Evolutionary conservation across 177 flowering plant genomes (phyloP).

Genomic region (Tripterygium wilfordii): DNA sequence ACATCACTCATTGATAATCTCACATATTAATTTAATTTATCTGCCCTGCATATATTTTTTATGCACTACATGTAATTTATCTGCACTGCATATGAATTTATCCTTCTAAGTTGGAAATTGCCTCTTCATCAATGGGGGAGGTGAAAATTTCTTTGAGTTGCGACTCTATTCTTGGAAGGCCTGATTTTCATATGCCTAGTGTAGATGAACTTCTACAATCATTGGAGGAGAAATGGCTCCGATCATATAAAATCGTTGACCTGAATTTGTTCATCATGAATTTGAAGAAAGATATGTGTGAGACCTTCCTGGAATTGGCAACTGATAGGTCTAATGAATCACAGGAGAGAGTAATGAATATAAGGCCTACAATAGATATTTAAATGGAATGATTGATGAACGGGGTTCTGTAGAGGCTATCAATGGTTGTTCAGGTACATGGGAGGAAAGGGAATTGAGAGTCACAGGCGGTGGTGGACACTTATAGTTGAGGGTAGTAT

Average conservation of each 20-base stretch:
- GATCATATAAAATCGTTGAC: slow-evolving; percentile 35
- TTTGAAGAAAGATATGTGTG: slow-evolving; percentile 50
- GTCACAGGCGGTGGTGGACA: slow-evolving; percentile 1
- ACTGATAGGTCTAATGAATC: slow-evolving; percentile 26
- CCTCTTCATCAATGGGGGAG: slow-evolving; percentile 45
- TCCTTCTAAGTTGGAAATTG: slow-evolving; percentile 28
- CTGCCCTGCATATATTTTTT: no score
- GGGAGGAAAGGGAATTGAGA: slow-evolving; percentile 5
- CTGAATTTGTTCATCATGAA: slow-evolving; percentile 45
- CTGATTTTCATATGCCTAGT: slow-evolving; percentile 40
- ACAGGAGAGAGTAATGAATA: slow-evolving; percentile 20
- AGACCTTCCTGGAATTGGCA: slow-evolving; percentile 48
- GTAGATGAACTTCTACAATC: slow-evolving; percentile 32
- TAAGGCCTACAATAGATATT: slow-evolving; percentile 11
- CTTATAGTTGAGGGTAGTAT: no score
- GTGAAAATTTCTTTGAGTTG: slow-evolving; percentile 42
- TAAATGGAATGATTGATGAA: slow-evolving; percentile 12
- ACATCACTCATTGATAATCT: no score
- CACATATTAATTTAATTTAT: no score
- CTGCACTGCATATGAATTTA: no score
- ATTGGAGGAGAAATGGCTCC: slow-evolving; percentile 44
- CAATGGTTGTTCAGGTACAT: slow-evolving; percentile 6
- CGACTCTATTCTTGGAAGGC: slow-evolving; percentile 23
- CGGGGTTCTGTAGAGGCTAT: slow-evolving; percentile 1
- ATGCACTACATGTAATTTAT: no score